These are phyloP conservation scores for Alopecurus myosuroides DNA, from an alignment of 176 grass and related monocot species.

Conservation along the genomic window DNA sequence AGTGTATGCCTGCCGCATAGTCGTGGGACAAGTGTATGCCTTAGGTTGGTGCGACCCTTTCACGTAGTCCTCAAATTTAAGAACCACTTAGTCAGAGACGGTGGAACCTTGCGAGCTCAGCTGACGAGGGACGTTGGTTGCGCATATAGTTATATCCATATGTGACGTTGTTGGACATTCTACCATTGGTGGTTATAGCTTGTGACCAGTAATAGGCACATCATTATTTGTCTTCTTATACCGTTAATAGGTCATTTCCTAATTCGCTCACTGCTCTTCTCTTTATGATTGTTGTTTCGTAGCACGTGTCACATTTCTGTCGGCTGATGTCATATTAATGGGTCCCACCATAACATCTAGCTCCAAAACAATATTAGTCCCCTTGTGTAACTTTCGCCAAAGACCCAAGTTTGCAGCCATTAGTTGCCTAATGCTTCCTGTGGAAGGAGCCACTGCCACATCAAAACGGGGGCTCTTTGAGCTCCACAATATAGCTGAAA, in stretches of 20 bases:
- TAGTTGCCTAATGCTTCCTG: not conserved
- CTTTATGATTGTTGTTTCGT: not conserved
- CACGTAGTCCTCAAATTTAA: not conserved
- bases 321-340: not conserved
- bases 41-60: not conserved
- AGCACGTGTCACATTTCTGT: not conserved
- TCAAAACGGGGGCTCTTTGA: not conserved
- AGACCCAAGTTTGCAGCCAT: not conserved
- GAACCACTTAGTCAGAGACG: not conserved
- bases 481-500: constrained; percentile 1
- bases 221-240: not conserved
- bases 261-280: not conserved
- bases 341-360: not conserved
- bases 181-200: constrained; percentile 2
- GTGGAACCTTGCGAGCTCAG: not conserved
- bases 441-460: not conserved
- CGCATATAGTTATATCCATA: not conserved
- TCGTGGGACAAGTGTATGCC: too few relatives aligned
- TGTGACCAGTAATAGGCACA: not conserved
- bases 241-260: not conserved
- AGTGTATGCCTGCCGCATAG: not conserved
- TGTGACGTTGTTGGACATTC: not conserved
- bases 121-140: not conserved
- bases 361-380: not conserved
- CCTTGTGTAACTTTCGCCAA: not conserved